Evolutionary conservation across 177 flowering plant genomes (phyloP).

Genomic region (Vitis hybrid): DNA sequence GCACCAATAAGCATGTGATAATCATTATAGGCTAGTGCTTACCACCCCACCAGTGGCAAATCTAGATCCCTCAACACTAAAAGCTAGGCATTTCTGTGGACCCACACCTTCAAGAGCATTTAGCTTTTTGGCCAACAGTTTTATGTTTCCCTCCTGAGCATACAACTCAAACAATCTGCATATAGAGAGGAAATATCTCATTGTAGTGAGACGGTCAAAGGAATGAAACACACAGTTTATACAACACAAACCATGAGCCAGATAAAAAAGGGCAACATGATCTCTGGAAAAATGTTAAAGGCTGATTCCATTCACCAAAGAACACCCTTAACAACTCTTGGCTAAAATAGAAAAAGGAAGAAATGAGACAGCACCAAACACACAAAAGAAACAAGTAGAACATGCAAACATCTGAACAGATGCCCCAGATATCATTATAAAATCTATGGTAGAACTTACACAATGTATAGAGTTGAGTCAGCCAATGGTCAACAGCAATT

Average conservation of each 20-base stretch:
- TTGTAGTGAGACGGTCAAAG: not conserved
- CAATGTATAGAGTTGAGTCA: too few relatives aligned
- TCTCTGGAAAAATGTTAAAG: too few relatives aligned
- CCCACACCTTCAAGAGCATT: constrained; percentile 66
- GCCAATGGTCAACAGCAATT: too few relatives aligned
- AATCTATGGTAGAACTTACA: too few relatives aligned
- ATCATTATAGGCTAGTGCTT: constrained; percentile 22
- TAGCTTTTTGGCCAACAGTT: constrained; percentile 53
- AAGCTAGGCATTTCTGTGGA: constrained; percentile 76
- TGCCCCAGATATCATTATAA: too few relatives aligned
- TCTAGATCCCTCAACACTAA: constrained; percentile 89
- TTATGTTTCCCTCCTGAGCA: constrained; percentile 43
- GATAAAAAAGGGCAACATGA: not conserved
- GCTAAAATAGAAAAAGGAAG: too few relatives aligned
- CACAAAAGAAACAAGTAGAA: too few relatives aligned
- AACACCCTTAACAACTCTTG: too few relatives aligned
- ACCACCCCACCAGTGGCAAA: constrained; percentile 91
- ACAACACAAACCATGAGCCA: not conserved
- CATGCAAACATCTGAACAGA: too few relatives aligned
- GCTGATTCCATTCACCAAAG: too few relatives aligned
- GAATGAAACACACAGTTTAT: not conserved
- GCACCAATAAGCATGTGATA: too few relatives aligned
- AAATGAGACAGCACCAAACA: too few relatives aligned
- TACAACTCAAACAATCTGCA: constrained; percentile 71
- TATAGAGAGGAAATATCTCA: constrained; percentile 7